Conservation (phyloP, 768 basidiomycete genomes). For the Arthromyces matolae region DNA sequence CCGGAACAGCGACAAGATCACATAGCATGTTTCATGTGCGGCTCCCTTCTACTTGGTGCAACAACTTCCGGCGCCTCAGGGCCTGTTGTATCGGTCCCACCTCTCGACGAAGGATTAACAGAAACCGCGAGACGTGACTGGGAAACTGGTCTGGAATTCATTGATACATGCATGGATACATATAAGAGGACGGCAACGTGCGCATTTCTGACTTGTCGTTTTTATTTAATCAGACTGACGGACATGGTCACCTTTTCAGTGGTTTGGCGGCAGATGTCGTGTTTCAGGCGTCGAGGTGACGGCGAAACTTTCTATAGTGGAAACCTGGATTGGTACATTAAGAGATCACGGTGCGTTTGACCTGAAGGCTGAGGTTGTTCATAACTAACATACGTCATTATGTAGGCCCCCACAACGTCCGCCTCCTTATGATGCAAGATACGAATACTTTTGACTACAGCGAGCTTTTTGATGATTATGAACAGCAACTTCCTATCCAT, state of each 20-base stretch:
- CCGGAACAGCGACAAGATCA: conserved; percentile 89
- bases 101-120: conserved; percentile 55
- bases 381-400: background rate
- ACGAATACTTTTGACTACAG: conserved; percentile 5
- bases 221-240: background rate
- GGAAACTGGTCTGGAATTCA: conserved; percentile 74
- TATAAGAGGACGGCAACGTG: conserved; percentile 74
- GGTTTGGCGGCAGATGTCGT: conserved; percentile 88
- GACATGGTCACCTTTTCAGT: conserved; percentile 30
- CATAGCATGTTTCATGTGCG: conserved; percentile 92
- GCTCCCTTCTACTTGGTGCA: conserved; percentile 87
- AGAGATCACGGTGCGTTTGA: conserved; percentile 53
- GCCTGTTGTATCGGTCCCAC: conserved; percentile 60
- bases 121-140: conserved; percentile 71
- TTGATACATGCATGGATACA: conserved; percentile 85
- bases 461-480: conserved; percentile 9
- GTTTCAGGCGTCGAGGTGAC: conserved; percentile 61
- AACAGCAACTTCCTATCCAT: background rate
- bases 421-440: conserved; percentile 72
- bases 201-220: conserved; percentile 23
- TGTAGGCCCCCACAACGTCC: conserved; percentile 26
- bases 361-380: background rate
- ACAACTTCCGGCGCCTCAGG: conserved; percentile 55
- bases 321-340: conserved; percentile 85
- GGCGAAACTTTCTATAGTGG: conserved; percentile 29